Conservation (phyloP, 345 rosid genomes). For the Eucalyptus microcorys region DNA sequence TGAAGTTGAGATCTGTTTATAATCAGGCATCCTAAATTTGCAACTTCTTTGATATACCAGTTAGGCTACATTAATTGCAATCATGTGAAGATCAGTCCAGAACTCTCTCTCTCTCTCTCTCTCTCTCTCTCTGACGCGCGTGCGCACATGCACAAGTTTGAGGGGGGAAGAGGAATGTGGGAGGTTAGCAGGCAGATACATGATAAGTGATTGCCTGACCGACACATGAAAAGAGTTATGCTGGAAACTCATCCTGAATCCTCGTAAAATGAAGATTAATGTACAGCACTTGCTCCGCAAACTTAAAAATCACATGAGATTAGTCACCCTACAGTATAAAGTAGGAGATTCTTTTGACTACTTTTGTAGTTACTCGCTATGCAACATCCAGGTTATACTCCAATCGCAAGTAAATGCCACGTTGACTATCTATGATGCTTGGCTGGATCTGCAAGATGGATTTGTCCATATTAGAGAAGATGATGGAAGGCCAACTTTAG, state of each 20-base stretch:
- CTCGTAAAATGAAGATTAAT: background rate
- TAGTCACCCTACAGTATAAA: background rate
- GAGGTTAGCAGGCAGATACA: background rate
- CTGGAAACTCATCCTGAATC: background rate
- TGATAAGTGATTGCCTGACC: background rate
- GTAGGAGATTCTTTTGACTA: background rate
- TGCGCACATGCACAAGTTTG: background rate
- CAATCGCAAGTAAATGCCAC: slow-evolving; percentile 90
- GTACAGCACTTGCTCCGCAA: background rate
- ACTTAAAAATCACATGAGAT: background rate
- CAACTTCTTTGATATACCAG: background rate
- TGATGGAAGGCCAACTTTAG: slow-evolving; percentile 73
- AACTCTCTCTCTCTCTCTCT: background rate
- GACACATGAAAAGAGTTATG: background rate
- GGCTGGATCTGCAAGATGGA: slow-evolving; percentile 95
- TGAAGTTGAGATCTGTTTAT: background rate
- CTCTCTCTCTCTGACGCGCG: background rate
- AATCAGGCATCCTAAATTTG: background rate
- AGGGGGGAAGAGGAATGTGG: background rate
- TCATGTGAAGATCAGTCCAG: background rate
- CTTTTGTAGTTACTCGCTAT: background rate
- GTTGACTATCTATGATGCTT: slow-evolving; percentile 69
- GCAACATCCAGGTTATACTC: slow-evolving; percentile 52
- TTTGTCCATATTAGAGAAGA: slow-evolving; percentile 53
- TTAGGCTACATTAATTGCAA: background rate